Evolutionary conservation across 371 early-diverging fungal genomes (phyloP).

Genomic region (Apophysomyces variabilis): DNA sequence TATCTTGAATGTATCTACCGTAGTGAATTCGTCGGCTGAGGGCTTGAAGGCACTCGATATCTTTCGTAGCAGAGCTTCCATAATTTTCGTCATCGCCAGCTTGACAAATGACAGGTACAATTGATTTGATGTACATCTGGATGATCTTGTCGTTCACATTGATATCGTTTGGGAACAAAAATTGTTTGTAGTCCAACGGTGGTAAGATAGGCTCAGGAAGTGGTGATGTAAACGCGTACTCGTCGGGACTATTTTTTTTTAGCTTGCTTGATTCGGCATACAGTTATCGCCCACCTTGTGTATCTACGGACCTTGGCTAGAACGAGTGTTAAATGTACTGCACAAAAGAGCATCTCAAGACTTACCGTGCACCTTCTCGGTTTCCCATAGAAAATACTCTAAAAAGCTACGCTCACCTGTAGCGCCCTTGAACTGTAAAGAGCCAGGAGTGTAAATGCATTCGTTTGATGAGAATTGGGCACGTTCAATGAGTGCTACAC

Average conservation of each 20-base stretch:
- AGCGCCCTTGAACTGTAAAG: conserved; percentile 69
- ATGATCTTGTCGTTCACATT: conserved; percentile 86
- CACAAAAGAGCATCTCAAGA: background rate
- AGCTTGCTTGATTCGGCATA: background rate
- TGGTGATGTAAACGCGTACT: conserved; percentile 89
- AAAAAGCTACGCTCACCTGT: conserved; percentile 75
- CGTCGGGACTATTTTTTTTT: conserved; percentile 76
- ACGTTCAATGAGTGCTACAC: conserved; percentile 86
- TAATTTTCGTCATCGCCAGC: conserved; percentile 84
- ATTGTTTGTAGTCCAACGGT: conserved; percentile 73
- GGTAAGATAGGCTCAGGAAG: conserved; percentile 90
- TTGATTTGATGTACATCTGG: conserved; percentile 74
- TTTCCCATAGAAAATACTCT: conserved; percentile 87
- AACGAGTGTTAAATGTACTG: background rate
- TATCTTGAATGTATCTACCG: conserved; percentile 54
- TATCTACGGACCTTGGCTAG: conserved; percentile 89
- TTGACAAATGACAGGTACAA: conserved; percentile 71
- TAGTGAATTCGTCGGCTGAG: conserved; percentile 94
- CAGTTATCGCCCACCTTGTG: conserved; percentile 41
- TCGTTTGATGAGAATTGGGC: conserved; percentile 88
- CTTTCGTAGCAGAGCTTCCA: conserved; percentile 91
- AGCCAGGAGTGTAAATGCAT: conserved; percentile 73
- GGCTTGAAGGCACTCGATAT: conserved; percentile 91
- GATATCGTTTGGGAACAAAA: conserved; percentile 76
- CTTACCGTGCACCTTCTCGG: conserved; percentile 90